A percentile compares a stretch with the other conserved stretches of the same genome.
phyloP scores from a whole-genome alignment of 805 yeast species.

The Myxozyma neotropica region DNA sequence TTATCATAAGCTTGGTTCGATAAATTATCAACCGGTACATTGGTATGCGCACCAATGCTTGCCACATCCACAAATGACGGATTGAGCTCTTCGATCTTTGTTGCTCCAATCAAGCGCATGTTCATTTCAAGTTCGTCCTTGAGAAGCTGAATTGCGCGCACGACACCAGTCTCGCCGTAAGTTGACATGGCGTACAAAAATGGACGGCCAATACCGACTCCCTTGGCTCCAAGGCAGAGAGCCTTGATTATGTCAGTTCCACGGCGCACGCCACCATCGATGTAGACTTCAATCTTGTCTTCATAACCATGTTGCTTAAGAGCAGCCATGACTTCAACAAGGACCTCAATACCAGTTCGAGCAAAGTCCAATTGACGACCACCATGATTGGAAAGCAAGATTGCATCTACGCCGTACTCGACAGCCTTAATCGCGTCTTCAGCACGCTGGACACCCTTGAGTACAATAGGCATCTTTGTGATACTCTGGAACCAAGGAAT shows the following conservation, averaged over 20 bases:
- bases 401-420: constrained; percentile 71
- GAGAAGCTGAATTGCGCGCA: constrained; percentile 63
- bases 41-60: constrained; percentile 46
- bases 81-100: constrained; percentile 59
- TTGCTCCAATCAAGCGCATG: constrained; percentile 79
- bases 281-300: constrained; percentile 59
- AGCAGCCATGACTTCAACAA: constrained; percentile 69
- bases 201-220: constrained; percentile 75
- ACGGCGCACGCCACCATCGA: constrained; percentile 79
- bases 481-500: constrained; percentile 56
- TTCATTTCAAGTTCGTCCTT: constrained; percentile 72
- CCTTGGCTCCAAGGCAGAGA: constrained; percentile 72
- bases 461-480: constrained; percentile 66
- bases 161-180: constrained; percentile 76
- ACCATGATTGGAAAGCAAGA: constrained; percentile 87
- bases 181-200: constrained; percentile 77
- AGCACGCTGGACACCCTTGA: constrained; percentile 83
- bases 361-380: constrained; percentile 86
- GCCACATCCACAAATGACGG: constrained; percentile 63
- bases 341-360: constrained; percentile 68
- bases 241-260: constrained; percentile 81
- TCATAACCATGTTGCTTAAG: constrained; percentile 39
- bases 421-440: constrained; percentile 78
- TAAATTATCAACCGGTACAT: constrained; percentile 58
- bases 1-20: constrained; percentile 60